A percentile compares a stretch with the other conserved stretches of the same genome.
phyloP scores from a whole-genome alignment of 108 stramenopile genomes.

The Asterionellopsis glacialis region DNA sequence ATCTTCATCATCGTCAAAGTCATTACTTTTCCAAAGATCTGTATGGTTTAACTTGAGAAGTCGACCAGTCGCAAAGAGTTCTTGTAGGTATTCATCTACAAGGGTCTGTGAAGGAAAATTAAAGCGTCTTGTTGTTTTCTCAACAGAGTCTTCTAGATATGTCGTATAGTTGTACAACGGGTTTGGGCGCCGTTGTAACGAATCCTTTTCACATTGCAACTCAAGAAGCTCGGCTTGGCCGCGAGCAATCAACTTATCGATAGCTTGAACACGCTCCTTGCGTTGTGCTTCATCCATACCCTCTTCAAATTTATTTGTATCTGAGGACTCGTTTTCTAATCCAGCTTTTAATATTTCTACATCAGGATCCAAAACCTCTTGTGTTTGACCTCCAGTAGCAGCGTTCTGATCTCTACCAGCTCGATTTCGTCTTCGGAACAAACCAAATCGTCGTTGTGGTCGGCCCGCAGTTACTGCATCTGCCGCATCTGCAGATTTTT shows the following conservation, averaged over 20 bases:
- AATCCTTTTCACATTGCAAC: conserved; percentile 82
- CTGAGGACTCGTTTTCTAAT: not conserved
- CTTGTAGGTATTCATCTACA: conserved; percentile 81
- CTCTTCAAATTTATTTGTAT: not conserved
- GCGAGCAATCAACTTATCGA: conserved; percentile 58
- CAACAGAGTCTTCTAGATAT: conserved; percentile 1
- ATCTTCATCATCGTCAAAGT: conserved; percentile 56
- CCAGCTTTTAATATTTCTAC: not conserved
- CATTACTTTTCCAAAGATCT: conserved; percentile 69
- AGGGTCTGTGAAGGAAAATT: conserved; percentile 79
- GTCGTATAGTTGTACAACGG: conserved; percentile 83
- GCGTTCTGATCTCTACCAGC: not conserved
- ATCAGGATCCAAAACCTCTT: not conserved
- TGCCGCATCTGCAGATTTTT: conserved; percentile 4
- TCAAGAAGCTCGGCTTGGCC: conserved; percentile 51
- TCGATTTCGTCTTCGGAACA: conserved; percentile 4
- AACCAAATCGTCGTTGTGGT: not conserved
- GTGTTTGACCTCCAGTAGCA: not conserved
- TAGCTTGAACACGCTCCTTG: conserved; percentile 66
- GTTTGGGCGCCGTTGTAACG: conserved; percentile 72
- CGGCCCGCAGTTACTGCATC: not conserved
- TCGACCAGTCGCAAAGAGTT: conserved; percentile 53
- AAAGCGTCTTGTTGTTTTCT: conserved; percentile 36
- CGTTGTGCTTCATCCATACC: conserved; percentile 14
- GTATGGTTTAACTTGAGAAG: conserved; percentile 81